These are phyloP conservation scores for Moelleriella libera DNA, from an alignment of 2,329 filamentous ascomycete species.

Conservation along the genomic window DNA sequence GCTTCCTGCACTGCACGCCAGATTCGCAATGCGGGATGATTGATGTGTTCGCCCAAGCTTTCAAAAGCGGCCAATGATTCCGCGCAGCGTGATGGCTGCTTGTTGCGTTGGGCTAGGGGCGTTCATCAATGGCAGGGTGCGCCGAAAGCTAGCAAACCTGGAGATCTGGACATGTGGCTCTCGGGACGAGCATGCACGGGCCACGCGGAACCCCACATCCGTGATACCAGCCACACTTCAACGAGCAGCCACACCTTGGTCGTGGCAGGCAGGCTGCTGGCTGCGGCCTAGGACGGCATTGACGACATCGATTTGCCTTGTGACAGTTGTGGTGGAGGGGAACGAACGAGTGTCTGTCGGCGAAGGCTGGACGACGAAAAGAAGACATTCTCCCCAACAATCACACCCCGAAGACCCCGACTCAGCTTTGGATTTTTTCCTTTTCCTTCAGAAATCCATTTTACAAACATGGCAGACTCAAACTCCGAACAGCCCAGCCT, in stretches of 20 bases:
- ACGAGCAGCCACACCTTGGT: neutral
- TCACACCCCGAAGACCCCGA: neutral
- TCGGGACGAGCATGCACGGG: slow-evolving; percentile 1
- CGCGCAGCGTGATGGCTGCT: neutral
- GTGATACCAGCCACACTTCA: too few species aligned
- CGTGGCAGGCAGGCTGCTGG: neutral
- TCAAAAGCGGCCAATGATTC: neutral
- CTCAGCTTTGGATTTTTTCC: neutral
- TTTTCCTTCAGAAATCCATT: neutral
- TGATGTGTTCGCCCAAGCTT: neutral
- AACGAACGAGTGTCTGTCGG: neutral
- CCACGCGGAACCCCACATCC: too few species aligned
- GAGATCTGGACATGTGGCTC: slow-evolving; percentile 14
- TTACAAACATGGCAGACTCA: neutral
- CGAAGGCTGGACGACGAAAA: neutral
- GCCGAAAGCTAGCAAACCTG: slow-evolving; percentile 4
- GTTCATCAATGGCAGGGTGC: neutral
- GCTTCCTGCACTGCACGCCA: neutral
- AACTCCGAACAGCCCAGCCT: slow-evolving; percentile 37
- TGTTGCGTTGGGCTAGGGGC: neutral
- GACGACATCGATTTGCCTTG: neutral
- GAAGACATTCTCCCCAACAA: neutral
- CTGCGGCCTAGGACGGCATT: neutral
- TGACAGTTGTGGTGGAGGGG: neutral
- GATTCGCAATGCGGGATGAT: neutral